Evolutionary conservation across 2,329 filamentous ascomycete genomes (phyloP), one percentile per base, ranked within the genome.

Genomic region (Claviceps sp.): DNA sequence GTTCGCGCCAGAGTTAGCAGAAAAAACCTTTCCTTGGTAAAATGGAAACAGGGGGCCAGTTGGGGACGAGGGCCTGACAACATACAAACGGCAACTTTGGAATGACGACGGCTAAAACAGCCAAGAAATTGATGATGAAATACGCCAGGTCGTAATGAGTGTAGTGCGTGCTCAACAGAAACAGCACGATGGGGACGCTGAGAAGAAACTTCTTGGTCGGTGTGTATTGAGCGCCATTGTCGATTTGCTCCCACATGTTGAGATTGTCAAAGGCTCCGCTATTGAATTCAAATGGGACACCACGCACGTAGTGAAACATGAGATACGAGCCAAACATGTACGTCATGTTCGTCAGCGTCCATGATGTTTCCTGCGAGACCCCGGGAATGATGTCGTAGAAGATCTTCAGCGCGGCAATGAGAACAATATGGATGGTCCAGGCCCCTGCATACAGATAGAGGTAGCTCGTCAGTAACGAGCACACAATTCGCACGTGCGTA

Each of bases 211-310:
- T 98, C 77, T 98, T 98, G 59, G 93, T 88, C 4, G 93, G 93
- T 1, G 93, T 98, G 73, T 97, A 98, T 69, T 98, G 93, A 61
- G 93, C 93, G 47, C 93, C 93, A 63, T 97, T 94, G 74, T 98
- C 93, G 68, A 98, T 98, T 73, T 98, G 93, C 74, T 98, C 93
- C 93, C 93, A 98, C 93, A 98, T 97, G 74, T 97, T 98, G 65
- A 98, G 78, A 70, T 98, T 97, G 76, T 98, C 93, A 70, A 97
- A 98, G 61, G 93, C 93, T 54, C 93, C 93, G 52, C 88, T 85
- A 67, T 98, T 98, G 78, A 98, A 98, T 70, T 98, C 93, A 66
- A 98, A 98, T 5, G 93, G 93, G 47, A 97, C 89, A 61, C 93
- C 93, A 65, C 91, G 89, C 60, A 98, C 93, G 77, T 89, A 95